Conservation (phyloP, 1,139 yeast species). For the Sugiyamaella japonica region DNA sequence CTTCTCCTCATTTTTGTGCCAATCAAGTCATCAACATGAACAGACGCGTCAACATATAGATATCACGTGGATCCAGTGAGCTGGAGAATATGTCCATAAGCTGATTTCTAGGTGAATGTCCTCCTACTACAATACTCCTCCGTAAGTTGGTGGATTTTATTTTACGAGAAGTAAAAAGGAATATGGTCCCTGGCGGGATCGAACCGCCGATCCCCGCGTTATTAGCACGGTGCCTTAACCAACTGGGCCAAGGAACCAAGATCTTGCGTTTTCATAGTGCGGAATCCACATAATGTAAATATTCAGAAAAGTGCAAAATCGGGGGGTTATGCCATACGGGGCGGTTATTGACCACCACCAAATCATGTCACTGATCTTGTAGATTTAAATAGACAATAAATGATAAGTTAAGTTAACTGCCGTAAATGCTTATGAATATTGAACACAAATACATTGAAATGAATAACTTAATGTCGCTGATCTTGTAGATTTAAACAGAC, state of each 20-base stretch:
- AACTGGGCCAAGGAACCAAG: constrained; percentile 16
- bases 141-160: too few relatives aligned
- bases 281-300: too few relatives aligned
- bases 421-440: too few relatives aligned
- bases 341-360: not conserved
- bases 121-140: not conserved
- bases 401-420: too few relatives aligned
- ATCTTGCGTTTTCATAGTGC: not conserved
- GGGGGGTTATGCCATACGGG: not conserved
- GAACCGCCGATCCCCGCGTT: constrained; percentile 17
- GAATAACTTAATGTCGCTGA: too few relatives aligned
- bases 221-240: constrained; percentile 16
- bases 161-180: not conserved
- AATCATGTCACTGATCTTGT: too few relatives aligned
- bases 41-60: not conserved
- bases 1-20: constrained; percentile 1
- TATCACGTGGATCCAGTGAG: not conserved
- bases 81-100: too few relatives aligned
- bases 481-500: too few relatives aligned
- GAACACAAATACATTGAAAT: too few relatives aligned
- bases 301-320: not conserved
- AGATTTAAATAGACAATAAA: too few relatives aligned
- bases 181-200: constrained; percentile 16
- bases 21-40: not conserved
- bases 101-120: too few relatives aligned